A percentile compares a stretch with the other conserved stretches of the same genome.
Evolutionary conservation across 495 filamentous ascomycete species (phyloP).

Genomic region (Talaromyces adpressus): DNA sequence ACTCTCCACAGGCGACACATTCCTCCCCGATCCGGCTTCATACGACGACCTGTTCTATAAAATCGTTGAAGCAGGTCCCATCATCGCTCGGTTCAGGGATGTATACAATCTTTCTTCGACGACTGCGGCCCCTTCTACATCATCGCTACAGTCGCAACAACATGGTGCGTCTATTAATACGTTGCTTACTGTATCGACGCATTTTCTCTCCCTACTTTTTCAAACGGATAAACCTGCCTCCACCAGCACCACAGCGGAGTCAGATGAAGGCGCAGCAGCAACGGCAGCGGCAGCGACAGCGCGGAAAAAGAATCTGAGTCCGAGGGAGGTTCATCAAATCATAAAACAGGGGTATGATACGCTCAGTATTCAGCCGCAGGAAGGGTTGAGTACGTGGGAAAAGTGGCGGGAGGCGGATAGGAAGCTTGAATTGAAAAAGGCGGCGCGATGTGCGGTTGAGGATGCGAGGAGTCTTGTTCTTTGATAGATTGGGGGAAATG

Average conservation of each 20-base stretch:
- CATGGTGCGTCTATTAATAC: constrained; percentile 61
- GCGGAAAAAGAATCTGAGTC: constrained; percentile 60
- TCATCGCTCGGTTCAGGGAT: constrained; percentile 75
- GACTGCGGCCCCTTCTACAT: not conserved
- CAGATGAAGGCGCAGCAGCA: constrained; percentile 8
- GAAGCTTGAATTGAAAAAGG: constrained; percentile 71
- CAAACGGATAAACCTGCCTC: constrained; percentile 37
- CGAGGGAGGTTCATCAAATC: constrained; percentile 76
- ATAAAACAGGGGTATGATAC: constrained; percentile 97
- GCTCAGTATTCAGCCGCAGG: constrained; percentile 75
- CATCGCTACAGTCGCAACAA: constrained; percentile 10
- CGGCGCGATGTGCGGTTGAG: constrained; percentile 64
- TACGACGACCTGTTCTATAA: constrained; percentile 99
- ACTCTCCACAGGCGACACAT: constrained; percentile 81
- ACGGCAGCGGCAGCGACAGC: constrained; percentile 15
- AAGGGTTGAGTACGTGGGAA: constrained; percentile 75
- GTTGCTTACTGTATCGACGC: constrained; percentile 73
- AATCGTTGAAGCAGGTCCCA: constrained; percentile 83
- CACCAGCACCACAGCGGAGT: not conserved
- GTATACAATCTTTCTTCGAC: constrained; percentile 41
- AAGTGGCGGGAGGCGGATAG: constrained; percentile 60
- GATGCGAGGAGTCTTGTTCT: constrained; percentile 37
- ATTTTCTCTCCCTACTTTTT: constrained; percentile 79
- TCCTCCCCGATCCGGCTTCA: constrained; percentile 79
- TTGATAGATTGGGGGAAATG: constrained; percentile 9